Conservation (phyloP, 129 eudicot species). For the Helichrysum umbraculigerum region DNA sequence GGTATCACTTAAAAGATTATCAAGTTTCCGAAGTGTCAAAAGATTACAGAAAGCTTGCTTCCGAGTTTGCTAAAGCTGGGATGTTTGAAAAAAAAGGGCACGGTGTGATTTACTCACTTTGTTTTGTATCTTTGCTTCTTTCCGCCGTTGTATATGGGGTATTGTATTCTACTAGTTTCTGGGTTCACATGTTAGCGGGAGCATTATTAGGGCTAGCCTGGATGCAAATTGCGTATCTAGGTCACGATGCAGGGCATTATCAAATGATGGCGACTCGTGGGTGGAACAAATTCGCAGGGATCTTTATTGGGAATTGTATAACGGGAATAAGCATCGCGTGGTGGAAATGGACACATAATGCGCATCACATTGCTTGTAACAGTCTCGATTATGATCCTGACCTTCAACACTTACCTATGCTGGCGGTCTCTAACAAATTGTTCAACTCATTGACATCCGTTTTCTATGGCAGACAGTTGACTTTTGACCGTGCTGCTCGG, state of each 20-base stretch:
- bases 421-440: slow-evolving; percentile 32
- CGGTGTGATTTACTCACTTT: slow-evolving; percentile 39
- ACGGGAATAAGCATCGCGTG: slow-evolving; percentile 46
- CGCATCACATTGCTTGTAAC: slow-evolving; percentile 47
- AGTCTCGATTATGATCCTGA: slow-evolving; percentile 45
- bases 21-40: slow-evolving; percentile 35
- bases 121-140: slow-evolving; percentile 35
- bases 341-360: slow-evolving; percentile 51
- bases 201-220: slow-evolving; percentile 40
- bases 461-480: slow-evolving; percentile 37
- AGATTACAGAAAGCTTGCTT: slow-evolving; percentile 42
- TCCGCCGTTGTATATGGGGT: slow-evolving; percentile 35
- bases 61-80: slow-evolving; percentile 43
- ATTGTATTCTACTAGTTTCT: slow-evolving; percentile 28
- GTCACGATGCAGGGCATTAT: slow-evolving; percentile 44
- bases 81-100: slow-evolving; percentile 48
- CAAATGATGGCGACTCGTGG: slow-evolving; percentile 47
- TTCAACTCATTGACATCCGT: slow-evolving; percentile 31
- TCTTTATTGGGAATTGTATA: slow-evolving; percentile 40
- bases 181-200: slow-evolving; percentile 36
- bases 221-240: slow-evolving; percentile 43
- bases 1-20: slow-evolving; percentile 35
- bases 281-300: slow-evolving; percentile 45
- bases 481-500: slow-evolving; percentile 26
- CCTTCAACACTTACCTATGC: slow-evolving; percentile 37